A percentile compares a stretch with the other conserved stretches of the same genome.
Conservation (phyloP, 257 asterid genomes). For the Voacanga thouarsii region DNA sequence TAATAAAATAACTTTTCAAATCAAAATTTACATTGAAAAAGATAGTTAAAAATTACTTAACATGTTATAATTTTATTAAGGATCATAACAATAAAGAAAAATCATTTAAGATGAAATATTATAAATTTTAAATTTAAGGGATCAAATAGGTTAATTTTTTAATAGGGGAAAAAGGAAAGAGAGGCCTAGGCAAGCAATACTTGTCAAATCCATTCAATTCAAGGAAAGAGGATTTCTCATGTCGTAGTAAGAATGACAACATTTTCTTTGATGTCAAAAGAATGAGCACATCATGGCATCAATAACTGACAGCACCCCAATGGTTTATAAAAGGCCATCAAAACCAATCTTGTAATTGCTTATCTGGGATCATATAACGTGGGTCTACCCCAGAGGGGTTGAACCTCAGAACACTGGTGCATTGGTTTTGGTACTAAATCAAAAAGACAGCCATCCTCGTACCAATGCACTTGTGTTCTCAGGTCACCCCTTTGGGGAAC, state of each 20-base stretch:
- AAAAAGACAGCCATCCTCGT: background rate
- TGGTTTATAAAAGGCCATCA: background rate
- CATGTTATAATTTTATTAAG: too few relatives aligned
- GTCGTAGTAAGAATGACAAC: slow-evolving; percentile 19
- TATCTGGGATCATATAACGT: background rate
- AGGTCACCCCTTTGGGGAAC: slow-evolving; percentile 16
- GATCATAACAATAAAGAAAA: too few relatives aligned
- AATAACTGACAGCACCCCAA: background rate
- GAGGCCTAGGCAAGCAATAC: background rate
- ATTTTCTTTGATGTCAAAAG: background rate
- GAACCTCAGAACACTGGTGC: slow-evolving; percentile 11
- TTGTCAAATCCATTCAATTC: background rate
- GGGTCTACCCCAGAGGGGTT: slow-evolving; percentile 10
- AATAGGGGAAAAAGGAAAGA: background rate
- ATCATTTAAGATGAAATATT: too few relatives aligned
- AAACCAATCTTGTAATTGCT: background rate
- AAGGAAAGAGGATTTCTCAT: background rate
- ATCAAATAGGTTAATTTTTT: too few relatives aligned
- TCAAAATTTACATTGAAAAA: too few relatives aligned
- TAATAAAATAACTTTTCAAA: too few relatives aligned
- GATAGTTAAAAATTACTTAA: too few relatives aligned
- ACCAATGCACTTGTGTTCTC: slow-evolving; percentile 17
- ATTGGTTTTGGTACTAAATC: background rate
- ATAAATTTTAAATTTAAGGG: too few relatives aligned
- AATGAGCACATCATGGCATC: slow-evolving; percentile 9